Percentiles rank a stretch among this genome's conserved stretches.
Conservation (phyloP, 2,329 filamentous ascomycete genomes). For the Aulographum hederae region DNA sequence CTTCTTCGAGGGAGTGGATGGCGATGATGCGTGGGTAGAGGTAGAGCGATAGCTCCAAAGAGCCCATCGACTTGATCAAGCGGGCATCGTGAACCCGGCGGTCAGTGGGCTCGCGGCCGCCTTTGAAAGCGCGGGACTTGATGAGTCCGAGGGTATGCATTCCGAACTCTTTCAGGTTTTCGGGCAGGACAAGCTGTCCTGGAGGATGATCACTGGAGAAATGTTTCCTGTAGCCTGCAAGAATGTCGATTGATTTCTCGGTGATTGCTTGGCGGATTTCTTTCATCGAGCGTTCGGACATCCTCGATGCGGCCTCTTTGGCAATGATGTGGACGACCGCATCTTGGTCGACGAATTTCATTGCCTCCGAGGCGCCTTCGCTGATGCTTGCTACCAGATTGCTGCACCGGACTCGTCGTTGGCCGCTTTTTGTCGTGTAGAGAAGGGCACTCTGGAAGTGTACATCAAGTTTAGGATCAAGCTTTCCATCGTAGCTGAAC, state of each 20-base stretch:
- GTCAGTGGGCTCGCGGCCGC: conserved; percentile 77
- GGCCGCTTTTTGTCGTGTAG: conserved; percentile 79
- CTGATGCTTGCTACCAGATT: conserved; percentile 89
- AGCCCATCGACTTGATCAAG: conserved; percentile 74
- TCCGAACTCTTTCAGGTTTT: conserved; percentile 86
- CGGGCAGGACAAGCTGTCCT: conserved; percentile 83
- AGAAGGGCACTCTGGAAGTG: conserved; percentile 93
- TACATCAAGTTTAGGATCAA: conserved; percentile 90
- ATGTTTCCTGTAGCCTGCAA: conserved; percentile 83
- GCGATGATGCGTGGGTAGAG: conserved; percentile 90
- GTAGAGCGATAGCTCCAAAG: conserved; percentile 72
- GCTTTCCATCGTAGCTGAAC: conserved; percentile 90
- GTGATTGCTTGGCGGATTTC: conserved; percentile 70
- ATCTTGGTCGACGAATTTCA: conserved; percentile 93
- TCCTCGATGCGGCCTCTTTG: conserved; percentile 83
- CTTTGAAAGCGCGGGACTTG: conserved; percentile 85
- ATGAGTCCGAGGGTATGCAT: conserved; percentile 89
- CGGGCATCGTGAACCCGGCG: conserved; percentile 81
- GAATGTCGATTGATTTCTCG: conserved; percentile 83
- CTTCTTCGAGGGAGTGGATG: conserved; percentile 70
- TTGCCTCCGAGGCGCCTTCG: conserved; percentile 61
- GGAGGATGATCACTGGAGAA: conserved; percentile 75
- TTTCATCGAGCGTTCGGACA: conserved; percentile 59
- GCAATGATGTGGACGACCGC: conserved; percentile 76
- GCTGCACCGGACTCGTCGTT: conserved; percentile 78